Evolutionary conservation across 805 yeast genomes (phyloP).

Genomic region (Lachancea lanzarotensis): DNA sequence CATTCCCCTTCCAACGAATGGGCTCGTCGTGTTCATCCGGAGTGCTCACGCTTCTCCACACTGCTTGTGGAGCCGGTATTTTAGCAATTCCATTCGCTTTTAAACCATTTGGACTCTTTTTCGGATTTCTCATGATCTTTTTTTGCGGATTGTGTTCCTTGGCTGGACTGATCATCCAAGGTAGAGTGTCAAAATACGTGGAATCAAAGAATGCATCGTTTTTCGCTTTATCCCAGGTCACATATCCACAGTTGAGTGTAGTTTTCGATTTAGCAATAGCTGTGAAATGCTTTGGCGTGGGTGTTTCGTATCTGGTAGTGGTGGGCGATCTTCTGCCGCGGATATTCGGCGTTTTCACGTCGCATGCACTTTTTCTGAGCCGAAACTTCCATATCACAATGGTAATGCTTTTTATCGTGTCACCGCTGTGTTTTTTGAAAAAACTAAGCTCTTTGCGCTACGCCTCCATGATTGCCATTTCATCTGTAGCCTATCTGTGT

Average conservation of each 20-base stretch:
- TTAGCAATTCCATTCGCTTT: conserved; percentile 72
- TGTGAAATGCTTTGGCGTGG: conserved; percentile 66
- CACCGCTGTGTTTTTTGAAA: conserved; percentile 60
- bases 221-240: conserved; percentile 53
- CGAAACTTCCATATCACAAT: conserved; percentile 58
- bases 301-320: conserved; percentile 60
- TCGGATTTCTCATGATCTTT: conserved; percentile 21
- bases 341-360: conserved; percentile 30
- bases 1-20: too few species aligned
- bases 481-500: conserved; percentile 73
- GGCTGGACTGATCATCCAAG: conserved; percentile 55
- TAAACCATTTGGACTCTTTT: conserved; percentile 30
- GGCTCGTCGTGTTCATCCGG: conserved; percentile 27
- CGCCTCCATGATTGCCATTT: conserved; percentile 76
- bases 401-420: conserved; percentile 41
- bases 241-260: conserved; percentile 55
- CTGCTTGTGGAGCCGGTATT: conserved; percentile 53
- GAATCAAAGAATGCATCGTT: conserved; percentile 53
- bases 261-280: conserved; percentile 64
- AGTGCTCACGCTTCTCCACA: conserved; percentile 30
- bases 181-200: conserved; percentile 48
- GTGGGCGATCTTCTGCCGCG: conserved; percentile 67
- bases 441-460: conserved; percentile 77
- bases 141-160: conserved; percentile 27
- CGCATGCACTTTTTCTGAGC: conserved; percentile 33